A percentile compares a stretch with the other conserved stretches of the same genome.
Conservation (phyloP, 1,284 basidiomycete species). For the Leccinum fuscescens region DNA sequence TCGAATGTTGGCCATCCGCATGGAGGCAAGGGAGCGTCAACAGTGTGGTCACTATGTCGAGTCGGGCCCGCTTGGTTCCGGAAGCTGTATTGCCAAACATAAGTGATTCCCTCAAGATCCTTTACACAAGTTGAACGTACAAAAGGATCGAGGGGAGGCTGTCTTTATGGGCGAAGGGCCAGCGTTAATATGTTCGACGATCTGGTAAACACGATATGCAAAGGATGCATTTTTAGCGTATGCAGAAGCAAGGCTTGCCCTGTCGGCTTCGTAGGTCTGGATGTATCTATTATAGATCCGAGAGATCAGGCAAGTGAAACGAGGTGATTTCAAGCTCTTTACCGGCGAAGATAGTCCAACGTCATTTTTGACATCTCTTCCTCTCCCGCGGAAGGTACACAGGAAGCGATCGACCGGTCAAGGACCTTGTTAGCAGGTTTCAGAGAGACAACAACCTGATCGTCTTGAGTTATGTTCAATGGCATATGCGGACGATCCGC, state of each 20-base stretch:
- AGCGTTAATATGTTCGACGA: background rate
- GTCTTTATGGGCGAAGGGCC: background rate
- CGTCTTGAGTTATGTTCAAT: background rate
- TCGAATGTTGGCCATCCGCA: slow-evolving; percentile 1
- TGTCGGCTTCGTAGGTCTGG: slow-evolving; percentile 33
- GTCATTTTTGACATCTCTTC: slow-evolving; percentile 32
- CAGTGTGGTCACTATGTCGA: slow-evolving; percentile 25
- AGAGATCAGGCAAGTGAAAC: slow-evolving; percentile 6
- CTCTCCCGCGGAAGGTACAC: slow-evolving; percentile 14
- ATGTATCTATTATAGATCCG: slow-evolving; percentile 22
- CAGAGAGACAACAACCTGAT: background rate
- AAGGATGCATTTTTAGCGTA: slow-evolving; percentile 31
- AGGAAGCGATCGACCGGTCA: background rate
- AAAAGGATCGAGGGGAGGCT: slow-evolving; percentile 8
- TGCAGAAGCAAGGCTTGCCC: slow-evolving; percentile 33
- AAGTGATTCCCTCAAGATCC: background rate
- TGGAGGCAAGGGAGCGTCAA: slow-evolving; percentile 28
- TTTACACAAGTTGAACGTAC: slow-evolving; percentile 12
- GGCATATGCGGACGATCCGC: background rate
- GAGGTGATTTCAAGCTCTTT: slow-evolving; percentile 7
- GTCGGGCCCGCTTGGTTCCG: slow-evolving; percentile 21
- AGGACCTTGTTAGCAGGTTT: background rate
- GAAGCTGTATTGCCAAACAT: slow-evolving; percentile 13
- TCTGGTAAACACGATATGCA: slow-evolving; percentile 27
- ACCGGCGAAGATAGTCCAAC: slow-evolving; percentile 30